Evolutionary conservation across 768 basidiomycete genomes (phyloP).

Genomic region (Hirschioporus abietinus): DNA sequence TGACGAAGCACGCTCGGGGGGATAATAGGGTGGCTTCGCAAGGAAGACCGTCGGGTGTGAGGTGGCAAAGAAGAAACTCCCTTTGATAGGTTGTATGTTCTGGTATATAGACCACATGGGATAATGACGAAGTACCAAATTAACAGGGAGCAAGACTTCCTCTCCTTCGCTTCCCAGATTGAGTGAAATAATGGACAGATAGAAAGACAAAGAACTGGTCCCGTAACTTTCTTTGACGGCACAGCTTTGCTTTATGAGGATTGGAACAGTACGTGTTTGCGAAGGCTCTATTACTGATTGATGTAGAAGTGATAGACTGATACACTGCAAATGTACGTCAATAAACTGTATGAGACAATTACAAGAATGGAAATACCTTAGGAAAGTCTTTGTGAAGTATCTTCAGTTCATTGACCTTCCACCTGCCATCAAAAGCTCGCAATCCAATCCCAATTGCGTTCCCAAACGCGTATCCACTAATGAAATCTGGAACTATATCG

Average conservation of each 20-base stretch:
- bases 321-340: conserved; percentile 14
- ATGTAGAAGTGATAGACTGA: conserved; percentile 18
- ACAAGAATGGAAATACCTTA: conserved; percentile 11
- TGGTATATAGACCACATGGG: conserved; percentile 31
- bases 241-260: conserved; percentile 28
- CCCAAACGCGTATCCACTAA: conserved; percentile 74
- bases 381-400: conserved; percentile 10
- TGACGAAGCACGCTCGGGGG: conserved; percentile 25
- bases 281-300: conserved; percentile 46
- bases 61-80: conserved; percentile 52
- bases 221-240: neutral
- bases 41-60: conserved; percentile 55
- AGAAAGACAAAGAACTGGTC: conserved; percentile 20
- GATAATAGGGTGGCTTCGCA: conserved; percentile 48
- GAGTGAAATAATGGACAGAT: conserved; percentile 33
- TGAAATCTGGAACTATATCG: conserved; percentile 54
- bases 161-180: conserved; percentile 11
- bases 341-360: conserved; percentile 11
- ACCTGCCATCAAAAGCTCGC: conserved; percentile 47
- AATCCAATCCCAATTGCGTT: conserved; percentile 61
- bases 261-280: conserved; percentile 57
- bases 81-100: conserved; percentile 37
- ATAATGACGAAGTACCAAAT: conserved; percentile 42
- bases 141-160: conserved; percentile 26
- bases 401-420: conserved; percentile 37